phyloP scores from a whole-genome alignment of 768 basidiomycete genomes.

The Boletus tomentosulus region DNA sequence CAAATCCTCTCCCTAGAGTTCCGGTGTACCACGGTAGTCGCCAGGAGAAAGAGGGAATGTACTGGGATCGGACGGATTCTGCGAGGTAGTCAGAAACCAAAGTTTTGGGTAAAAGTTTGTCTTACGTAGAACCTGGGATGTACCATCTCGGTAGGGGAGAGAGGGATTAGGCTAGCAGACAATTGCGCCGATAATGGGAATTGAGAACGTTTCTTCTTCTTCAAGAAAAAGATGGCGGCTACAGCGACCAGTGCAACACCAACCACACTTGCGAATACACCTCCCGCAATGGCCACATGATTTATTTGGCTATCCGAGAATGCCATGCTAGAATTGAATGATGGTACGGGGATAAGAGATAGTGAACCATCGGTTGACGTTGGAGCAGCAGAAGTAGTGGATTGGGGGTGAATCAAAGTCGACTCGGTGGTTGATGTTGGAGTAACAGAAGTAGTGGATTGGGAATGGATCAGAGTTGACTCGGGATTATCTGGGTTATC shows the following conservation, averaged over 20 bases:
- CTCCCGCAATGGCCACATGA: slow-evolving; percentile 56
- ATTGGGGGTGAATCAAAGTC: slow-evolving; percentile 21
- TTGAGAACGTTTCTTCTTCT: slow-evolving; percentile 25
- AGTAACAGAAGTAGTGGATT: slow-evolving; percentile 20
- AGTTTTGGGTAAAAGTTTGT: neutral
- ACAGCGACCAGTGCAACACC: slow-evolving; percentile 40
- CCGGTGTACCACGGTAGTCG: slow-evolving; percentile 24
- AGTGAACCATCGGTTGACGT: slow-evolving; percentile 3
- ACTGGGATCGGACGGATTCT: slow-evolving; percentile 36
- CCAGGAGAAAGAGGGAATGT: slow-evolving; percentile 31
- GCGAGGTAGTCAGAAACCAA: slow-evolving; percentile 2
- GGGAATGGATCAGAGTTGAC: slow-evolving; percentile 35
- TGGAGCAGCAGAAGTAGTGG: slow-evolving; percentile 14
- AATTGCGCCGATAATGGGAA: slow-evolving; percentile 7
- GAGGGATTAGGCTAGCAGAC: too few species aligned
- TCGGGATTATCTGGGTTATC: slow-evolving; percentile 36
- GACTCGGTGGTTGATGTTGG: slow-evolving; percentile 5
- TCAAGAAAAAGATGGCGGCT: slow-evolving; percentile 37
- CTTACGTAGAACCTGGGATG: slow-evolving; percentile 30
- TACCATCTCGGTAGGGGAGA: slow-evolving; percentile 10
- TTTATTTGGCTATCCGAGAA: slow-evolving; percentile 19
- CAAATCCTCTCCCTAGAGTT: slow-evolving; percentile 10
- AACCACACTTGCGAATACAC: slow-evolving; percentile 62
- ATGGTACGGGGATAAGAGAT: slow-evolving; percentile 7
- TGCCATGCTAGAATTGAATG: neutral